Evolutionary conservation across 2,329 filamentous ascomycete species (phyloP).

Genomic region (Cercospora sp.): DNA sequence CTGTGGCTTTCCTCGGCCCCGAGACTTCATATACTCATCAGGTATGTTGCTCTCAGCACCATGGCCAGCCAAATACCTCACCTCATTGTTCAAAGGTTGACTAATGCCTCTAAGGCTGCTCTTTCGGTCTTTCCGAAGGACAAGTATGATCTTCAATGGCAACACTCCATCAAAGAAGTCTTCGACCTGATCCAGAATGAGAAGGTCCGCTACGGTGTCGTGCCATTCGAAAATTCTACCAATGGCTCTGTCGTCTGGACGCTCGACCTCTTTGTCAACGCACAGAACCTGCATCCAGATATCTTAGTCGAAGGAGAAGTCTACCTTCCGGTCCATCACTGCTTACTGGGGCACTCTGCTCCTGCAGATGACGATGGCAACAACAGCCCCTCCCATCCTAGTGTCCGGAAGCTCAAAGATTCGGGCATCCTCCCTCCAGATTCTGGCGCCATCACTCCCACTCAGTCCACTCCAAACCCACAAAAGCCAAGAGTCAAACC

Average conservation of each 20-base stretch:
- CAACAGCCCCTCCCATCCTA: background rate
- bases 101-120: conserved; percentile 26
- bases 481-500: conserved; percentile 53
- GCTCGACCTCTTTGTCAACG: conserved; percentile 82
- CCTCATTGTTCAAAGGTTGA: too few relatives aligned
- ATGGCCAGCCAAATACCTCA: background rate
- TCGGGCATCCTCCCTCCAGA: background rate
- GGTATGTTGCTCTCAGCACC: conserved; percentile 45
- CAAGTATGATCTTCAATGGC: conserved; percentile 41
- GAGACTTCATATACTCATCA: conserved; percentile 69
- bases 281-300: conserved; percentile 62
- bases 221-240: conserved; percentile 94
- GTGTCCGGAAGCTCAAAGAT: conserved; percentile 17
- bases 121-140: conserved; percentile 25
- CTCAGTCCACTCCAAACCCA: conserved; percentile 46
- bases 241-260: conserved; percentile 92
- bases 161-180: conserved; percentile 62
- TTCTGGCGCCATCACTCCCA: conserved; percentile 45
- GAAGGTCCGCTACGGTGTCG: conserved; percentile 69
- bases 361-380: background rate
- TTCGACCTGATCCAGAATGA: conserved; percentile 75
- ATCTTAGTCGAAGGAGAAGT: conserved; percentile 79
- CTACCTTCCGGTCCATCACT: conserved; percentile 87
- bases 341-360: conserved; percentile 62
- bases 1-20: conserved; percentile 63